Evolutionary conservation across 1,139 yeast genomes (phyloP), one percentile per base, ranked within the genome.

Genomic region (Geotrichum cucujoidarum): DNA sequence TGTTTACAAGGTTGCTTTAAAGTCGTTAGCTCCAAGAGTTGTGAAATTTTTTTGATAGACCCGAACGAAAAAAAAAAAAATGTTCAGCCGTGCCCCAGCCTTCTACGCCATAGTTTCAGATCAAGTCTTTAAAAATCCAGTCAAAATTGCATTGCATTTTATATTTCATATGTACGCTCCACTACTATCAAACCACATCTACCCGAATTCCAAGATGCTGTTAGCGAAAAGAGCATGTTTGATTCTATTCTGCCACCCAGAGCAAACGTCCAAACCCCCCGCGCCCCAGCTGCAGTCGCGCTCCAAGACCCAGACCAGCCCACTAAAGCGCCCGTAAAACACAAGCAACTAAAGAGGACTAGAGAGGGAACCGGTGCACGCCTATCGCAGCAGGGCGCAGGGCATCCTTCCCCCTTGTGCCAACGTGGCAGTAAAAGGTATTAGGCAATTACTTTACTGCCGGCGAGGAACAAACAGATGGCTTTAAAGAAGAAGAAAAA

Each of bases 111-210:
- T n/a, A n/a, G n/a, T n/a, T n/a, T n/a, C n/a, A n/a, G n/a, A n/a
- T n/a, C n/a, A n/a, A n/a, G n/a, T n/a, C n/a, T n/a, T n/a, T n/a
- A n/a, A n/a, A n/a, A n/a, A n/a, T n/a, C n/a, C n/a, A n/a, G n/a
- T n/a, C n/a, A n/a, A n/a, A n/a, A n/a, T n/a, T n/a, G n/a, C n/a
- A n/a, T n/a, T n/a, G n/a, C n/a, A n/a, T n/a, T n/a, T n/a, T n/a
- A n/a, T n/a, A n/a, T n/a, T 35, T 13, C 8, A 31, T 32, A 49
- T 54, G 57, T 53, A 40, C 45, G 52, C 56, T 48, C 54, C 55
- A 31, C 57, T 54, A 54, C 57, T 54, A 54, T 54, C 57, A 54
- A 54, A 54, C 57, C 42, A 53, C 56, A 49, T 48, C 54, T 47
- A 42, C 34, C 33, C 13, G n/a, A n/a, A 32, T 38, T 33, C 24